phyloP scores from a whole-genome alignment of 345 rosid genomes.

The Hibiscus syriacus region DNA sequence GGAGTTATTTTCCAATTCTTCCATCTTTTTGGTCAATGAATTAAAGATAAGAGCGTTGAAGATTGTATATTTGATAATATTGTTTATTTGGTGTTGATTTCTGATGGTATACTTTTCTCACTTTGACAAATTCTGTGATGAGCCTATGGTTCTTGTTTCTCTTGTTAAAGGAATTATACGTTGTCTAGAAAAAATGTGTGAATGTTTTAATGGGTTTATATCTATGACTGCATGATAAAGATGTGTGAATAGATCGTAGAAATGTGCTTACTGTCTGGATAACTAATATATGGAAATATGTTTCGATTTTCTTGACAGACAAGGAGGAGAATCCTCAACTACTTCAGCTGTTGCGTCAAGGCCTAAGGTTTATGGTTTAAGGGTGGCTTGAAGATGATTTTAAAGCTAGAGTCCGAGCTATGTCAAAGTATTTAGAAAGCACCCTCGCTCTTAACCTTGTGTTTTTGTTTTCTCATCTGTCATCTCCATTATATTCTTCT shows the following conservation, averaged over 20 bases:
- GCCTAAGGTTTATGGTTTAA: slow-evolving; percentile 21
- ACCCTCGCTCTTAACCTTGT: not conserved
- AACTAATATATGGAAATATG: not conserved
- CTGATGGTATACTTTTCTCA: not conserved
- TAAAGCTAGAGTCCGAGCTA: not conserved
- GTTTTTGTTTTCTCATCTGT: not conserved
- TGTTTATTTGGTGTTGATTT: not conserved
- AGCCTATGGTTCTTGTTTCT: not conserved
- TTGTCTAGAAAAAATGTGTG: not conserved
- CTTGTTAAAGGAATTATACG: not conserved
- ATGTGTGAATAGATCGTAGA: too few relatives aligned
- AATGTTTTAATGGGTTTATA: too few relatives aligned
- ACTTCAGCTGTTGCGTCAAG: slow-evolving; percentile 77
- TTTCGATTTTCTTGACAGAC: slow-evolving; percentile 29
- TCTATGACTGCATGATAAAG: too few relatives aligned
- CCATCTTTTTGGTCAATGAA: not conserved
- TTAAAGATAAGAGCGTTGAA: slow-evolving; percentile 1
- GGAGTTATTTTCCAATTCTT: not conserved
- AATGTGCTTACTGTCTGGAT: too few relatives aligned
- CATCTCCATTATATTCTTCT: not conserved
- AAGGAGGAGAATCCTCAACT: slow-evolving; percentile 70
- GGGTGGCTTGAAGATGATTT: slow-evolving; percentile 1
- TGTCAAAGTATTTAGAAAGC: not conserved
- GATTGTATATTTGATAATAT: not conserved
- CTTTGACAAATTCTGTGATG: not conserved